Conservation (phyloP, 1,284 basidiomycete genomes). For the Apiotrichum montevideense region DNA sequence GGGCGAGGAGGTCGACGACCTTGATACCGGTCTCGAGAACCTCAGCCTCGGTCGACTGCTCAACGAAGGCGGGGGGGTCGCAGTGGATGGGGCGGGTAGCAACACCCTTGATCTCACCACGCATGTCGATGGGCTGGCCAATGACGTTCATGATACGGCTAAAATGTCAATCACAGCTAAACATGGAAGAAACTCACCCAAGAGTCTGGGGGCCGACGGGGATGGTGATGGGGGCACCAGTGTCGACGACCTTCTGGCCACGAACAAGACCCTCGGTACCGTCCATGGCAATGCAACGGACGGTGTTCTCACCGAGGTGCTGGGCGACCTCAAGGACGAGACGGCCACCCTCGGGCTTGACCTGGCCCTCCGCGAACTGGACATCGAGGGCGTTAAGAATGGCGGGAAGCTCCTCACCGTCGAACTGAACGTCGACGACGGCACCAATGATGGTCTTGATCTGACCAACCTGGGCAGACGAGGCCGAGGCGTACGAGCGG, state of each 20-base stretch:
- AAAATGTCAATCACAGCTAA: background rate
- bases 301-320: conserved; percentile 97
- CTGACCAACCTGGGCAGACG: conserved; percentile 61
- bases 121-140: conserved; percentile 98
- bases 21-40: conserved; percentile 99
- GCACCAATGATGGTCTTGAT: conserved; percentile 97
- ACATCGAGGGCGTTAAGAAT: conserved; percentile 99
- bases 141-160: conserved; percentile 99
- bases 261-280: conserved; percentile 99
- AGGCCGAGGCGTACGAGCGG: conserved; percentile 86
- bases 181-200: conserved; percentile 49
- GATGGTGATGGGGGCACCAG: conserved; percentile 90
- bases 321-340: conserved; percentile 95
- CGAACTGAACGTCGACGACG: conserved; percentile 97
- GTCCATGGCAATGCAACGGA: conserved; percentile 96
- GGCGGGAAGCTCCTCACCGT: conserved; percentile 80
- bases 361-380: conserved; percentile 59
- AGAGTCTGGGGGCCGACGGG: conserved; percentile 90
- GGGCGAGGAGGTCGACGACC: conserved; percentile 97
- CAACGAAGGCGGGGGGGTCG: conserved; percentile 92
- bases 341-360: conserved; percentile 60
- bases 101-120: conserved; percentile 94
- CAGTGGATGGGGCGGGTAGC: conserved; percentile 88
- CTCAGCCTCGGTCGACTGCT: conserved; percentile 96
- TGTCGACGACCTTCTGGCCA: conserved; percentile 94